phyloP scores from a whole-genome alignment of 2,329 filamentous ascomycete species.

The Trichoderma aggressivum region DNA sequence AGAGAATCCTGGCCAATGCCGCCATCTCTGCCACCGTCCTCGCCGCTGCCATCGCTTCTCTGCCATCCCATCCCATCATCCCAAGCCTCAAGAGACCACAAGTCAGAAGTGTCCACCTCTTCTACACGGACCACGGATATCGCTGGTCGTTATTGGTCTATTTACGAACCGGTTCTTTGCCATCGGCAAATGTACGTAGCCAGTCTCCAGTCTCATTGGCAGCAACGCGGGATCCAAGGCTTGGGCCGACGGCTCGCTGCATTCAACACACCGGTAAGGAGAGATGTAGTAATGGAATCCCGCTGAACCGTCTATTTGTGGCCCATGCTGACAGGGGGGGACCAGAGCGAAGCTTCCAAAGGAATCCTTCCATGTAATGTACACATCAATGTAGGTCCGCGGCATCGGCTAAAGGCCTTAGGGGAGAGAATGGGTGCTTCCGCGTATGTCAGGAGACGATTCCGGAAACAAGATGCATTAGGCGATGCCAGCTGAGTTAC shows the following conservation, averaged over 20 bases:
- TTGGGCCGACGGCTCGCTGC: constrained; percentile 31
- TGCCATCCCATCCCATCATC: not conserved
- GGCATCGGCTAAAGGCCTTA: not conserved
- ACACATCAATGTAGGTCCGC: not conserved
- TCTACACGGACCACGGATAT: not conserved
- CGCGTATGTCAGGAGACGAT: not conserved
- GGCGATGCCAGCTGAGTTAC: constrained; percentile 22
- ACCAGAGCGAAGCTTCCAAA: constrained; percentile 5
- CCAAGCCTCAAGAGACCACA: not conserved
- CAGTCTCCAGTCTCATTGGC: constrained; percentile 23
- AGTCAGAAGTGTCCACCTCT: not conserved
- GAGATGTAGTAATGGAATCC: constrained; percentile 24
- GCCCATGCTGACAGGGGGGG: not conserved
- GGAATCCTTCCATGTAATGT: not conserved
- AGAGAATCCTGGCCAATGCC: not conserved
- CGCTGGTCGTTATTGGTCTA: constrained; percentile 13
- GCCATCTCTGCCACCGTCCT: not conserved
- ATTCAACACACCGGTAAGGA: constrained; percentile 28
- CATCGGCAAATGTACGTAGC: not conserved
- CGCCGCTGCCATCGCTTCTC: not conserved
- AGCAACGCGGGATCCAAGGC: constrained; percentile 24
- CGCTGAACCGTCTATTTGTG: not conserved
- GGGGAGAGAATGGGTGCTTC: not conserved
- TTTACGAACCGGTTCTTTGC: constrained; percentile 1
- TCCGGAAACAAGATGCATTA: constrained; percentile 13